phyloP scores from a whole-genome alignment of 2,329 filamentous ascomycete genomes.

The Lachnellula cervina region DNA sequence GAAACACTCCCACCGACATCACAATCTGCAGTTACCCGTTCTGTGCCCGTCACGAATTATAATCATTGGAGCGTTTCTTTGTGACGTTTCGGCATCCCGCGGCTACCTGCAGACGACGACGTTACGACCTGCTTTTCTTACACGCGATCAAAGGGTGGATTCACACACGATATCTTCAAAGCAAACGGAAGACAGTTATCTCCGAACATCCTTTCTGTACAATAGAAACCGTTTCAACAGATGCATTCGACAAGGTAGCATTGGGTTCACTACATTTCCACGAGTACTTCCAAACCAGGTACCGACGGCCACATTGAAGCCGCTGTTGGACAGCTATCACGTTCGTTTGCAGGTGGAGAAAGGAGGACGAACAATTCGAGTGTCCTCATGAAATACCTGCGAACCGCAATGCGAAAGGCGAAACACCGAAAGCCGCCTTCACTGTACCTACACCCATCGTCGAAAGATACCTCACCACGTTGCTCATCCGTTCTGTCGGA shows the following conservation, averaged over 20 bases:
- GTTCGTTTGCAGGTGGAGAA: conserved; percentile 11
- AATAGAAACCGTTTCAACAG: conserved; percentile 16
- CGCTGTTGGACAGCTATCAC: background rate
- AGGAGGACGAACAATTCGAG: conserved; percentile 41
- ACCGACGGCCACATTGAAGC: background rate
- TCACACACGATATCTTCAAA: conserved; percentile 11
- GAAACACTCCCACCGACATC: conserved; percentile 26
- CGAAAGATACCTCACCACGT: conserved; percentile 28
- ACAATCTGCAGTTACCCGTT: conserved; percentile 22
- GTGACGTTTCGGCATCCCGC: conserved; percentile 23
- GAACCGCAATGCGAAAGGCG: conserved; percentile 33
- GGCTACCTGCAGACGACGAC: conserved; percentile 27
- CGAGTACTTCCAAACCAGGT: background rate
- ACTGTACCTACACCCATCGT: conserved; percentile 24
- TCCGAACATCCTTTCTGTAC: conserved; percentile 14
- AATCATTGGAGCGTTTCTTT: conserved; percentile 21
- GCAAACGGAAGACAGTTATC: conserved; percentile 16
- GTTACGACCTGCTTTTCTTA: conserved; percentile 23
- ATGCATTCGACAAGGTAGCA: conserved; percentile 25
- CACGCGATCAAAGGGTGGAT: conserved; percentile 15
- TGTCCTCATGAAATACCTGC: conserved; percentile 45
- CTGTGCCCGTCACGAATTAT: conserved; percentile 12
- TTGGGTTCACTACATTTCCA: conserved; percentile 12
- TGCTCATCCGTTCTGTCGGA: conserved; percentile 32
- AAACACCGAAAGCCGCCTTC: conserved; percentile 31